Base-by-base conservation (phyloP, 805 yeast species). In the Pichia phayaonensis region DNA sequence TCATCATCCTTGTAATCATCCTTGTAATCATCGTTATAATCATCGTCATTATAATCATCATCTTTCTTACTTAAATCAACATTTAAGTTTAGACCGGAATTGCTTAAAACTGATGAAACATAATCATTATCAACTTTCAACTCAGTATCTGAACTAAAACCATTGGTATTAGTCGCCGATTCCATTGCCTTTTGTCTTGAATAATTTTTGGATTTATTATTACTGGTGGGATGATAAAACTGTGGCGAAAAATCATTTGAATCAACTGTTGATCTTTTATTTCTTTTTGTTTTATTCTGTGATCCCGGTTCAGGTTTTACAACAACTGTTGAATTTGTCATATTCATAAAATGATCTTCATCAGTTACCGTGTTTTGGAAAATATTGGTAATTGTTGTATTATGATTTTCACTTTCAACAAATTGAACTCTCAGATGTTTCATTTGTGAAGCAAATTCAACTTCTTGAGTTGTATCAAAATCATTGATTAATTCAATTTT, bases 381-480 rank as follows among this genome's bases (percentile, higher is more conserved):
- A 43, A 41, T 42, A 38, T 31, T 34, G 18, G 42, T 42, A 21
- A 40, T 31, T 31, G 39, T 40, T 15, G 44, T 44, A 44, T 46
- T 46, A 22, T 40, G 41, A 12, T 43, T 21, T 45, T 49, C 52
- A 38, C 38, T 41, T 43, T 54, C 48, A 22, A 64, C 57, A 48
- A 62, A 63, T n/a, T 55, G 54, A 45, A 66, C 54, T 52, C 83
- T 68, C 21, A 73, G 60, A 47, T 63, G 61, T 56, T 69, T 72
- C 83, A 79, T 78, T 41, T 64, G 68, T 20, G 68, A 70, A 1
- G 80, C 76, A 59, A 72, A 77, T 40, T 68, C 74, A 38, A 71
- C 64, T 60, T 79, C 83, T 49, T 63, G 68, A 16, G 68, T 72
- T 1, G 81, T 72, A 55, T 78, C 83, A 24, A 64, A 61, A 59